phyloP scores from a whole-genome alignment of 176 grass and related monocot species.

The Zea mays region Zm-B73-REFERENCE-NAM-5.0 NC_050096.1:85951501-85952000 shows the following conservation, averaged over 20 bases:
- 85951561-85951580: neutral
- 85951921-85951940: slow-evolving; percentile 48
- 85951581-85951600: neutral
- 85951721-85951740: neutral
- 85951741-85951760: neutral
- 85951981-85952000: neutral
- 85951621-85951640: neutral
- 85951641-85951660: slow-evolving; percentile 12
- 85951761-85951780: slow-evolving; percentile 1
- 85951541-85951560: neutral
- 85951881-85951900: slow-evolving; percentile 91
- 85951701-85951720: neutral
- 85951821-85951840: slow-evolving; percentile 65
- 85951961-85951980: slow-evolving; percentile 3
- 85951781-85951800: neutral
- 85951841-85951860: slow-evolving; percentile 90
- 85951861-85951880: slow-evolving; percentile 97
- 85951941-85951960: slow-evolving; percentile 3
- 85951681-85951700: neutral
- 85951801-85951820: slow-evolving; percentile 7
- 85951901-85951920: slow-evolving; percentile 90
- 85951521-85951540: neutral
- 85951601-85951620: neutral
- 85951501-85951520: neutral
- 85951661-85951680: neutral